Evolutionary conservation across 345 rosid genomes (phyloP).

Genomic region (Ceriops tagal): DNA sequence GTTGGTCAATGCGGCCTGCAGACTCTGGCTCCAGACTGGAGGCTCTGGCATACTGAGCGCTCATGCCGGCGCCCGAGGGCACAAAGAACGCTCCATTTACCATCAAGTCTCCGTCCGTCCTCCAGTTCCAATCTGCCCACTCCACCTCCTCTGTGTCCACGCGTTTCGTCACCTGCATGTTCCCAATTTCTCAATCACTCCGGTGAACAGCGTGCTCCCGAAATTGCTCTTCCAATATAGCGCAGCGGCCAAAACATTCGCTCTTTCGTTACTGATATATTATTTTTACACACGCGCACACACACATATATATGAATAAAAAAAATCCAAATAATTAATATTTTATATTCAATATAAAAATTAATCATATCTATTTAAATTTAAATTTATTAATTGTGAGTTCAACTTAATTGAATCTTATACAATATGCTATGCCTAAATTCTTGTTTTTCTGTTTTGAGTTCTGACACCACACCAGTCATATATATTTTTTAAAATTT

Average conservation of each 20-base stretch:
- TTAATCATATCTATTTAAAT: no score
- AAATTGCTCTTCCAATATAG: not conserved
- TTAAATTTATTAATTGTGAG: no score
- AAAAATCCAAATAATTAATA: no score
- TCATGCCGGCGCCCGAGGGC: constrained; percentile 77
- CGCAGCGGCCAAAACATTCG: not conserved
- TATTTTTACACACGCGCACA: no score
- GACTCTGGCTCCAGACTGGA: constrained; percentile 77
- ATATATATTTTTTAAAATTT: no score
- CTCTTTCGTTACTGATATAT: not conserved
- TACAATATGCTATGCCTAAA: no score
- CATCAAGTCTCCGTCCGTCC: constrained; percentile 86
- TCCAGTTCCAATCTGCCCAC: constrained; percentile 92
- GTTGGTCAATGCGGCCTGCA: constrained; percentile 50
- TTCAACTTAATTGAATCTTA: no score
- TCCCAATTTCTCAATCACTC: not conserved
- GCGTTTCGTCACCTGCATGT: constrained; percentile 78
- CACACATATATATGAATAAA: no score
- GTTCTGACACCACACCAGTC: no score
- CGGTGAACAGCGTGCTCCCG: not conserved
- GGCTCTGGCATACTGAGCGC: constrained; percentile 60
- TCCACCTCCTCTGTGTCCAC: constrained; percentile 67
- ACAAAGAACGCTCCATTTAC: constrained; percentile 90
- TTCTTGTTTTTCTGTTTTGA: no score
- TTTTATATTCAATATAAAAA: no score